These are phyloP conservation scores for Gossypium turneri DNA, from an alignment of 345 rosid species.

Conservation along the genomic window DNA sequence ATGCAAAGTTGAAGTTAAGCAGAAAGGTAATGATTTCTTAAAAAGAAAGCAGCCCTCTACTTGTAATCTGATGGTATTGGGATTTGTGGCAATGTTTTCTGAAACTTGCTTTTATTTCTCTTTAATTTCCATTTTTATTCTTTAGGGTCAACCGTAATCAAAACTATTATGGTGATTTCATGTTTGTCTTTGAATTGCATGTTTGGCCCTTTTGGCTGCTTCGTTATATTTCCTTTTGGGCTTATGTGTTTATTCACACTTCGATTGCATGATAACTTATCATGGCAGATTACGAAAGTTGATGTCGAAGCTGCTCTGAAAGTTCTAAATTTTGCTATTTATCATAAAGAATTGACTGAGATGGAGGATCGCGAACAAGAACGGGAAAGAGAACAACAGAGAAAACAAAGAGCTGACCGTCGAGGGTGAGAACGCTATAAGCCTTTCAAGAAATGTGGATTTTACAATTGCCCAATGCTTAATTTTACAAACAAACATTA, in stretches of 20 bases:
- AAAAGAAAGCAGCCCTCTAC: conserved; percentile 5
- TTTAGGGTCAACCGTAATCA: not conserved
- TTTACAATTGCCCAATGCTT: not conserved
- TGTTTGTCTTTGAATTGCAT: not conserved
- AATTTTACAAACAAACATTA: not conserved
- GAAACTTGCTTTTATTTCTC: not conserved
- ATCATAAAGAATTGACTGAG: conserved; percentile 89
- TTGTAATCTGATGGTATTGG: not conserved
- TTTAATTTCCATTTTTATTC: not conserved
- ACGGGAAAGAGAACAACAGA: conserved; percentile 53
- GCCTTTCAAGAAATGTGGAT: not conserved
- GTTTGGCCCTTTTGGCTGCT: not conserved
- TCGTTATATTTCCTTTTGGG: not conserved
- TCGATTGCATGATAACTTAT: conserved; percentile 16
- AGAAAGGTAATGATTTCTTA: conserved; percentile 43
- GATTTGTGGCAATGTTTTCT: not conserved
- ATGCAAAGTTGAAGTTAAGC: conserved; percentile 91
- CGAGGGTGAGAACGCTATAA: conserved; percentile 44
- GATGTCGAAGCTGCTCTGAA: conserved; percentile 91
- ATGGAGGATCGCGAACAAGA: conserved; percentile 94
- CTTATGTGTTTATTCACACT: not conserved
- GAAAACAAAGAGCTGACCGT: conserved; percentile 40
- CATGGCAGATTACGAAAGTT: conserved; percentile 55
- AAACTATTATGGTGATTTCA: not conserved
- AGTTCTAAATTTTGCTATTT: conserved; percentile 84